phyloP scores from a whole-genome alignment of 331 rosid species.

The Arachis monticola region DNA sequence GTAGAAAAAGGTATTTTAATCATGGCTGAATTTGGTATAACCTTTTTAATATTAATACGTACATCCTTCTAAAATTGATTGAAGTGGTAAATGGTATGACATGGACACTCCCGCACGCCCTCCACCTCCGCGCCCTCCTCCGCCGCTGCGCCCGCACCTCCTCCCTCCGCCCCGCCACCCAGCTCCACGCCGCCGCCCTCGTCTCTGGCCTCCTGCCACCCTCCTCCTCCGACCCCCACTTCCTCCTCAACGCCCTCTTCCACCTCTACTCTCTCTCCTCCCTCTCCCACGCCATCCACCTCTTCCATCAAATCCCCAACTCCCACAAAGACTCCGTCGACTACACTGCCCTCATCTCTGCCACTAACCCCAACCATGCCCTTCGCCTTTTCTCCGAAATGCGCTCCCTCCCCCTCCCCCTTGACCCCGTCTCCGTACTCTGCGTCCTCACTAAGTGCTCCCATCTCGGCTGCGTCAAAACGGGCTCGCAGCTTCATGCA shows the following conservation, averaged over 20 bases:
- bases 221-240: constrained; percentile 45
- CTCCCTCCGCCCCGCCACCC: constrained; percentile 57
- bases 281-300: constrained; percentile 37
- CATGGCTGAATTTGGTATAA: no score
- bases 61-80: no score
- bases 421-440: constrained; percentile 60
- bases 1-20: constrained; percentile 1
- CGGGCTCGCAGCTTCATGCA: constrained; percentile 57
- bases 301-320: constrained; percentile 69
- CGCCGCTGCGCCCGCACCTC: constrained; percentile 59
- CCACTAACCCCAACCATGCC: constrained; percentile 49
- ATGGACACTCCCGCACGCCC: constrained; percentile 48
- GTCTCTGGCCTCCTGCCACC: constrained; percentile 52
- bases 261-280: constrained; percentile 53
- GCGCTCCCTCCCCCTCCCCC: constrained; percentile 41
- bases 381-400: constrained; percentile 53
- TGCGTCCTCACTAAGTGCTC: constrained; percentile 58
- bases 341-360: constrained; percentile 66
- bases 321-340: constrained; percentile 70
- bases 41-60: no score
- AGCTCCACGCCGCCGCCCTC: constrained; percentile 62
- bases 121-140: constrained; percentile 55
- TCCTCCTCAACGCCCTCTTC: constrained; percentile 66
- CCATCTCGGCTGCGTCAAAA: constrained; percentile 42
- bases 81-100: constrained; percentile 43